These are phyloP conservation scores for Isoetes taiwanensis DNA, from an alignment of 75 land plant genomes.

Conservation along the genomic window DNA sequence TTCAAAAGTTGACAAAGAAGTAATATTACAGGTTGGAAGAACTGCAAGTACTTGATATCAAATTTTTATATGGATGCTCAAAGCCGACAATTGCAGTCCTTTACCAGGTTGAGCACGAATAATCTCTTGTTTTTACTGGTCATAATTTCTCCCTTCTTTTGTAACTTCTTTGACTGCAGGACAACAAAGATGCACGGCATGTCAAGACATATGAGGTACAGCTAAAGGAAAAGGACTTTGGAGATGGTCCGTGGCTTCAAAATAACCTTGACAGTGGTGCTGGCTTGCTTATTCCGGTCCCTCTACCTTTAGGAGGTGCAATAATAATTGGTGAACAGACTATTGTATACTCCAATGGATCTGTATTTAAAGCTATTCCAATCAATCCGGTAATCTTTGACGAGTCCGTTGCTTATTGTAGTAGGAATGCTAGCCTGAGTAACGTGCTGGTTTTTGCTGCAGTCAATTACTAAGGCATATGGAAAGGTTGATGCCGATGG, in stretches of 20 bases:
- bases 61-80: slow-evolving; percentile 87
- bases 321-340: slow-evolving; percentile 98
- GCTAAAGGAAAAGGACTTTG: slow-evolving; percentile 93
- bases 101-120: slow-evolving; percentile 77
- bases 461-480: slow-evolving; percentile 96
- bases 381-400: slow-evolving; percentile 87
- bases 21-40: slow-evolving; percentile 88
- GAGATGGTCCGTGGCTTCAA: slow-evolving; percentile 96
- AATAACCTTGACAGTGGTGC: slow-evolving; percentile 98
- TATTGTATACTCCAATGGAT: slow-evolving; percentile 84
- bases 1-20: too few relatives aligned
- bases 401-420: too few relatives aligned
- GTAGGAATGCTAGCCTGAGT: too few relatives aligned
- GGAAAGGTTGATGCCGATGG: slow-evolving; percentile 99
- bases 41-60: slow-evolving; percentile 95
- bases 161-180: slow-evolving; percentile 56
- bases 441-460: too few relatives aligned
- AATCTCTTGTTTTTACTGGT: too few relatives aligned
- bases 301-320: slow-evolving; percentile 89
- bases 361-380: slow-evolving; percentile 80
- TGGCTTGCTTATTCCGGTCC: slow-evolving; percentile 84
- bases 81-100: slow-evolving; percentile 97
- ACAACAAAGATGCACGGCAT: slow-evolving; percentile 98
- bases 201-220: slow-evolving; percentile 95
- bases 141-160: neutral